Conservation (phyloP, 2,329 filamentous ascomycete genomes). For the Aspergillus ustus region DNA sequence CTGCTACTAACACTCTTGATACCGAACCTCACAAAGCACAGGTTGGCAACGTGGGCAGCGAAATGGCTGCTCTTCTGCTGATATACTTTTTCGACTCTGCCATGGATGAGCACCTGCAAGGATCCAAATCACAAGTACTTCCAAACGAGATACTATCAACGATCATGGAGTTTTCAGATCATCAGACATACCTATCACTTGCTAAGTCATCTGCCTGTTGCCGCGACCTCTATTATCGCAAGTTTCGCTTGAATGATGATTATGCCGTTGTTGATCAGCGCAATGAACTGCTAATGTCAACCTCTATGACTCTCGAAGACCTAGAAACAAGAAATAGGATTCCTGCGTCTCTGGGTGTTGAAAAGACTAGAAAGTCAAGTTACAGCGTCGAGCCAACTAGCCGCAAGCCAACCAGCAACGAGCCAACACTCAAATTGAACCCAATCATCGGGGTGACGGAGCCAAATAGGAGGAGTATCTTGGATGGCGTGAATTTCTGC, state of each 20-base stretch:
- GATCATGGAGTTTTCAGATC: conserved; percentile 25
- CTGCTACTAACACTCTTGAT: background rate
- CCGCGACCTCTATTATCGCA: conserved; percentile 11
- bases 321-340: conserved; percentile 14
- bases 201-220: conserved; percentile 20
- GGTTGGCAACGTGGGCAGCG: background rate
- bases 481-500: conserved; percentile 5
- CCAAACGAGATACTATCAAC: conserved; percentile 24
- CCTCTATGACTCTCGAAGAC: conserved; percentile 16
- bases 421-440: conserved; percentile 2
- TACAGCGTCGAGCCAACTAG: too few relatives aligned
- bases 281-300: background rate
- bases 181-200: conserved; percentile 19
- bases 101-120: conserved; percentile 5
- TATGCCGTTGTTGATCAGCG: conserved; percentile 18
- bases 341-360: background rate
- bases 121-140: conserved; percentile 14
- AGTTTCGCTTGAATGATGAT: conserved; percentile 22
- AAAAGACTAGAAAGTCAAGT: background rate
- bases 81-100: conserved; percentile 22
- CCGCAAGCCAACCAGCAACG: too few relatives aligned
- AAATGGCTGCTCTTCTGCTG: conserved; percentile 7
- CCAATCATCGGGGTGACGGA: conserved; percentile 20
- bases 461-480: conserved; percentile 14
- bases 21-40: background rate